phyloP scores from a whole-genome alignment of 169 alveolate genomes.

The Eimeria acervulina region DNA sequence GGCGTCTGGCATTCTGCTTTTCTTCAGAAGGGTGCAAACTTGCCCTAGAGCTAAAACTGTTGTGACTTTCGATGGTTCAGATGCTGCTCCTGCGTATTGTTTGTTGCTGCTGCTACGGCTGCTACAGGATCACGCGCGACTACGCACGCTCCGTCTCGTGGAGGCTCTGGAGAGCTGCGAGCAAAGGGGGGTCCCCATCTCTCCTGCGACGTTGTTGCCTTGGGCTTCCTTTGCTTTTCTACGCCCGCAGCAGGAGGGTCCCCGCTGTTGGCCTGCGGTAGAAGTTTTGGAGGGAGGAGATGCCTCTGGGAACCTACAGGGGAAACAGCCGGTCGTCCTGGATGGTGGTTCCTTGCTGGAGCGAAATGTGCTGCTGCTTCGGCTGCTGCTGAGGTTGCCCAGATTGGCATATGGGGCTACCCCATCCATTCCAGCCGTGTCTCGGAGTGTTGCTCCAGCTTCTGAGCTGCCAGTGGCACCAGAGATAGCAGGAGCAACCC shows the following conservation, averaged over 20 bases:
- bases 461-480: not conserved
- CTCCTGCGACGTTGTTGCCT: slow-evolving; percentile 47
- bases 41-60: not conserved
- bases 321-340: slow-evolving; percentile 33
- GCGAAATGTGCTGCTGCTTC: slow-evolving; percentile 73
- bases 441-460: not conserved
- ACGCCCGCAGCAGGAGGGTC: slow-evolving; percentile 53
- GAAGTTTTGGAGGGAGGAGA: not conserved
- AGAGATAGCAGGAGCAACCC: not conserved
- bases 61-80: not conserved
- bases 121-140: slow-evolving; percentile 69
- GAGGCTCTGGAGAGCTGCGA: slow-evolving; percentile 65
- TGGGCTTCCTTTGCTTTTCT: slow-evolving; percentile 58
- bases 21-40: not conserved
- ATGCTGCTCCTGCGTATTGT: not conserved
- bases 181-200: slow-evolving; percentile 49
- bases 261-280: slow-evolving; percentile 38
- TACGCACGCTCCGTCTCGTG: slow-evolving; percentile 74
- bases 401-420: not conserved
- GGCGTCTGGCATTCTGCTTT: not conserved
- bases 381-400: slow-evolving; percentile 58
- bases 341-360: slow-evolving; percentile 40
- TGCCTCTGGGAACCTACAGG: not conserved
- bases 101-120: slow-evolving; percentile 2
- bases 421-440: not conserved